Evolutionary conservation across 148 eudicot species (phyloP), one percentile per base, ranked within the genome.

Genomic region (Pharnaceum exiguum): DNA sequence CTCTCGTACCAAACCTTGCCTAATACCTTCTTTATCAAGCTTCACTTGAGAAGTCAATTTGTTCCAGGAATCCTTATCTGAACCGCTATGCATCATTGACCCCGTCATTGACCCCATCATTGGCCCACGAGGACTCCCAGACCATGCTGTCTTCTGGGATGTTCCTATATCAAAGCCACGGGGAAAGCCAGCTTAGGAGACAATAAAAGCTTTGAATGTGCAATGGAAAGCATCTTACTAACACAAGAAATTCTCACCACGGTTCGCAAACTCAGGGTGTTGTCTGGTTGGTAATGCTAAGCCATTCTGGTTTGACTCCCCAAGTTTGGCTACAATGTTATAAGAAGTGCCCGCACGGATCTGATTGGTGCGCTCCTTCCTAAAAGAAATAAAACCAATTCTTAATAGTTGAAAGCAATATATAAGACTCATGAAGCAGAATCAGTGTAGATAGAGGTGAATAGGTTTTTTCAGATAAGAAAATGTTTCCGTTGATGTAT

Each of bases 321-420:
- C 33, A 5, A 66, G 57, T 48, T 62, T 66, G 47, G 59, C 26
- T 62, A 56, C 55, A 58, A 59, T 40, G 33, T 44, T 51, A 28
- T 46, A 48, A 30, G 72, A 43, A 29, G 54, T 42, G 31, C 58
- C 64, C 33, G 46, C 57, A 60, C 63, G 51, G 36, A 25, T 57
- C 19, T 43, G 65, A 25, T 12, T 55, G 46, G 29, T 60, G 56
- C 45, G 27, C 33, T 68, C 75, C 64, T 61, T 60, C 88, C 95
- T 50, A 40, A 48, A 18, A 13, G 21, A 48, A 57, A 52, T 23
- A 48, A 32, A 59, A 26, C 36, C 61, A n/a, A n/a, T n/a, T n/a
- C n/a, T n/a, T n/a, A n/a, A n/a, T n/a, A n/a, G n/a, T n/a, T n/a
- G n/a, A n/a, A n/a, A n/a, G n/a, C n/a, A n/a, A n/a, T n/a, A n/a